Evolutionary conservation across 208 protist species (phyloP), one percentile per base, ranked within the genome.

Genomic region (Trypanosoma boissoni): DNA sequence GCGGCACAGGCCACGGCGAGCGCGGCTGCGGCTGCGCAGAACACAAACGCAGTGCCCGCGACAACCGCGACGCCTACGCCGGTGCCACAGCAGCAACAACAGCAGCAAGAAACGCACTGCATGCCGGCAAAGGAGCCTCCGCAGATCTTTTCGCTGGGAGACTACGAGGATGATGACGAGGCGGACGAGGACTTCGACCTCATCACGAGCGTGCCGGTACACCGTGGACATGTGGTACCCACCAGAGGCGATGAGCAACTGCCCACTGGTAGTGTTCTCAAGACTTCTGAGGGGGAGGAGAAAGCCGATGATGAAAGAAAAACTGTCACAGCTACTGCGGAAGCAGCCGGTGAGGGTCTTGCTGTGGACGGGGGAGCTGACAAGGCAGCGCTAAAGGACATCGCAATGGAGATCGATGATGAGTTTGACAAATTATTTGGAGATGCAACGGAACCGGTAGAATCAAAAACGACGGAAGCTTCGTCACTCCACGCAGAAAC

Each of bases 391-490:
- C 20, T n/a, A 1, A 55, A 52, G 24, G 31, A 68, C 24, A 55
- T 65, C 10, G 31, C 41, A 39, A 50, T 39, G 24, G 56, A 72
- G 52, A 83, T 88, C 45, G 83, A 92, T 55, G 74, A 68, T 41
- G 74, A 89, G 72, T 88, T 92, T 39, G 78, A 88, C n/a, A 69
- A 86, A 44, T 62, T 92, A 1, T 88, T 92, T 59, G 80, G 84
- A 10, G 70, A 14, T 16, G 10, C 18, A 6, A 14, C 18, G 20
- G 6, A 7, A 14, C 51, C 21, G 27, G 8, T 12, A 12, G 8
- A 39, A 39, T 39, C 34, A 6, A 6, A 16, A 12, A 12, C 34
- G 34, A 39, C 34, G 34, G 34, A 39, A 39, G 34, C 34, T 39
- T 39, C 34, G 8, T 12, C 6, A 39, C 34, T 12, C 34, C 6